Evolutionary conservation across 768 basidiomycete species (phyloP).

Genomic region (Leccinum olivaceopallidum): DNA sequence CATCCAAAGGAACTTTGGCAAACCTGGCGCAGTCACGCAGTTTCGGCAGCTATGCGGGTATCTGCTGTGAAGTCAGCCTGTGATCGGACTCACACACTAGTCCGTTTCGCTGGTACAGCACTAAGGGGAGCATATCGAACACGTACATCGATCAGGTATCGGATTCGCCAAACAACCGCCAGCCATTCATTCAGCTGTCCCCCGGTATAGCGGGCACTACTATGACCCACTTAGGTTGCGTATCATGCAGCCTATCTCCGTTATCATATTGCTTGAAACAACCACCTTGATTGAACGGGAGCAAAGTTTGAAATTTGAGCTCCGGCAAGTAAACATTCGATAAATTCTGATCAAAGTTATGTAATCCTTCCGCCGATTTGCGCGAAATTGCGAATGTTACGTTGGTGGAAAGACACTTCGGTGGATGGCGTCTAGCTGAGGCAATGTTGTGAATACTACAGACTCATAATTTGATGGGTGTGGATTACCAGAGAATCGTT

Average conservation of each 20-base stretch:
- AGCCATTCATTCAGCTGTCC: not conserved
- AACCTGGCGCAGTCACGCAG: not conserved
- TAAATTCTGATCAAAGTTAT: no score
- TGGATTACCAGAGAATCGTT: no score
- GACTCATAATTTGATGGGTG: not conserved
- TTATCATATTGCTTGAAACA: not conserved
- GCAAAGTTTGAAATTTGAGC: not conserved
- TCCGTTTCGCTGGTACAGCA: not conserved
- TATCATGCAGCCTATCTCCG: not conserved
- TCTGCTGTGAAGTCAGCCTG: not conserved
- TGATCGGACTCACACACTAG: not conserved
- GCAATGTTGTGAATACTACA: not conserved
- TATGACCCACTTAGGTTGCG: not conserved
- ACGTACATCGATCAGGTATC: not conserved
- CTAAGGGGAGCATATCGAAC: not conserved
- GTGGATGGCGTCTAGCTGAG: not conserved
- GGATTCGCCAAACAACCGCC: no score
- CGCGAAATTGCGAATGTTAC: no score
- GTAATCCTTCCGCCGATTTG: not conserved
- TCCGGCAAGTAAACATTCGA: not conserved
- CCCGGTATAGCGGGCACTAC: not conserved
- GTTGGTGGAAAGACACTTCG: not conserved
- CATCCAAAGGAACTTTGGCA: not conserved
- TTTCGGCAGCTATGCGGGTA: not conserved
- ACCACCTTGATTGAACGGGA: not conserved